Evolutionary conservation across 2,329 filamentous ascomycete species (phyloP).

Genomic region (Fusarium sp.): DNA sequence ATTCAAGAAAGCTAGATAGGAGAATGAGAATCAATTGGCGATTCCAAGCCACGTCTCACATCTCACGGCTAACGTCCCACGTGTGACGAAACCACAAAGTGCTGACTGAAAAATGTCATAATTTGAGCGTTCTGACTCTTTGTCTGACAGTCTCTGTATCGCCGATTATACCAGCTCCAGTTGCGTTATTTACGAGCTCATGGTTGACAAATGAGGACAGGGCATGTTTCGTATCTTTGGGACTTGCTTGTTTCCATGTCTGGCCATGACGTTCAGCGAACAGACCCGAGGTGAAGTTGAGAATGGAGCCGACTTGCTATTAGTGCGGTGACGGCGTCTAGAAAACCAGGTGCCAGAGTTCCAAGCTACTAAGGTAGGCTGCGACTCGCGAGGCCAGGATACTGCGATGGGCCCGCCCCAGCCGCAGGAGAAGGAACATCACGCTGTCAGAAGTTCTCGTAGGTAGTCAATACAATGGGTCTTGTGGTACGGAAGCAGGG

Average conservation of each 20-base stretch:
- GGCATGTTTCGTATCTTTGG: constrained; percentile 29
- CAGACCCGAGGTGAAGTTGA: constrained; percentile 26
- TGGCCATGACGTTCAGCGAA: constrained; percentile 36
- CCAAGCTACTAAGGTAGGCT: neutral
- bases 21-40: constrained; percentile 24
- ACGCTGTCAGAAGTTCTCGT: constrained; percentile 21
- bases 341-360: constrained; percentile 23
- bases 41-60: constrained; percentile 1
- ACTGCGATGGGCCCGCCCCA: constrained; percentile 38
- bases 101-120: neutral
- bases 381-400: neutral
- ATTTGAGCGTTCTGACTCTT: constrained; percentile 3
- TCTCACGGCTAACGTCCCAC: constrained; percentile 1
- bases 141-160: neutral
- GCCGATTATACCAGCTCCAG: constrained; percentile 5
- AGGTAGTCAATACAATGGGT: constrained; percentile 34
- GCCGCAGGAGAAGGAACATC: constrained; percentile 35
- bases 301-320: constrained; percentile 23
- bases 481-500: neutral
- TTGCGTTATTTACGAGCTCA: constrained; percentile 40
- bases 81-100: constrained; percentile 12
- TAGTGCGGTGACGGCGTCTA: constrained; percentile 45
- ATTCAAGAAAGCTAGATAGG: constrained; percentile 26
- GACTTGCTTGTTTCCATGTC: constrained; percentile 3
- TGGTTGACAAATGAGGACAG: constrained; percentile 26